A percentile compares a stretch with the other conserved stretches of the same genome.
phyloP scores from a whole-genome alignment of 257 asterid species.

The Nicotiana attenuata region DNA sequence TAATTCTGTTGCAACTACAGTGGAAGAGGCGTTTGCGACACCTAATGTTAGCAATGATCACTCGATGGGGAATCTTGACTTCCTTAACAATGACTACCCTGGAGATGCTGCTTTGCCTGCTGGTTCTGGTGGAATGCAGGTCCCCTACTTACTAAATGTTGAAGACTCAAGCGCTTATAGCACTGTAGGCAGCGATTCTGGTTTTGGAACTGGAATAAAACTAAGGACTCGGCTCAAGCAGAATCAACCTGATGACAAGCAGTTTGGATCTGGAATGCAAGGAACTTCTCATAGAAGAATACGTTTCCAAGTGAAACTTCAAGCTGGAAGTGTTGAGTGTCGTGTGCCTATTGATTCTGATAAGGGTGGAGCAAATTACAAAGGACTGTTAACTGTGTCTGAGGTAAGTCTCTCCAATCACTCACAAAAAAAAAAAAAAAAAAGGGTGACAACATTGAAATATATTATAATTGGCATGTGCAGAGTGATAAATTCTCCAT shows the following conservation, averaged over 20 bases:
- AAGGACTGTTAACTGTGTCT: slow-evolving; percentile 13
- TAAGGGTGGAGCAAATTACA: slow-evolving; percentile 10
- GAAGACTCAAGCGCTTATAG: slow-evolving; percentile 19
- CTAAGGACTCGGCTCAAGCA: slow-evolving; percentile 37
- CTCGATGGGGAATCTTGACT: slow-evolving; percentile 12
- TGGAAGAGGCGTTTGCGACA: slow-evolving; percentile 7
- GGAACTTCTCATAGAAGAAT: slow-evolving; percentile 72
- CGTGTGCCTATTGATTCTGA: slow-evolving; percentile 21
- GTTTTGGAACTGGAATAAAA: slow-evolving; percentile 51
- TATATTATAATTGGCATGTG: slow-evolving; percentile 16
- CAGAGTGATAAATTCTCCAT: slow-evolving; percentile 42
- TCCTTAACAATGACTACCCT: slow-evolving; percentile 5
- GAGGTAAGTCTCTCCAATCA: slow-evolving; percentile 32
- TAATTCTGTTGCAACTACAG: slow-evolving; percentile 11
- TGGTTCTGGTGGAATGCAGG: slow-evolving; percentile 25
- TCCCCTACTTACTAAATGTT: slow-evolving; percentile 2
- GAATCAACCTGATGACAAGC: slow-evolving; percentile 14
- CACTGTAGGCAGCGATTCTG: slow-evolving; percentile 17
- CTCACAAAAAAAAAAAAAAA: background rate
- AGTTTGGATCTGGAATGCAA: slow-evolving; percentile 16
- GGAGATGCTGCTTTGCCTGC: slow-evolving; percentile 17
- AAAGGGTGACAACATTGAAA: background rate
- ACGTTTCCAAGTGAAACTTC: slow-evolving; percentile 43
- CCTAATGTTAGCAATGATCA: slow-evolving; percentile 14
- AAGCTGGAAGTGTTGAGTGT: slow-evolving; percentile 44